phyloP scores from a whole-genome alignment of 78 protist genomes.

The Dictyostelium firmibasis region DNA sequence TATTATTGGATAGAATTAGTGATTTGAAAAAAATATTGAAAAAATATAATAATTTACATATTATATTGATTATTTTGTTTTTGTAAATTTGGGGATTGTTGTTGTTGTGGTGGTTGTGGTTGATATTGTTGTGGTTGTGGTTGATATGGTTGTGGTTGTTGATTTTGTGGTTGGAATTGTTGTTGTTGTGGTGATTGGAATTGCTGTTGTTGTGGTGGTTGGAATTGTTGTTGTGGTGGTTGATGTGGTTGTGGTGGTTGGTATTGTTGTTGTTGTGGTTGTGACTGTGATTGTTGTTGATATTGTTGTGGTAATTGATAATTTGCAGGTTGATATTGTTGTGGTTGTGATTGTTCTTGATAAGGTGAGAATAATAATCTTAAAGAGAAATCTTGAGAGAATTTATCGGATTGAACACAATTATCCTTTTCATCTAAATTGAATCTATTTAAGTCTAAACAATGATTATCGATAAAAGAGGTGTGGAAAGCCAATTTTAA shows the following conservation, averaged over 20 bases:
- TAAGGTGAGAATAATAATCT: conserved; percentile 39
- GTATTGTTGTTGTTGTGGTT: background rate
- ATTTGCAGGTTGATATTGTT: too few species aligned
- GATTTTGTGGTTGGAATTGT: background rate
- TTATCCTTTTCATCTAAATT: conserved; percentile 20
- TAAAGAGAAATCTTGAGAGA: conserved; percentile 26
- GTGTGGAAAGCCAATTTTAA: conserved; percentile 67
- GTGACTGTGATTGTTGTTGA: background rate
- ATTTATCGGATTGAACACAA: background rate
- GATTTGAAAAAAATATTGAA: background rate
- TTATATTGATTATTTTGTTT: background rate
- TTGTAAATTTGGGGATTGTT: background rate
- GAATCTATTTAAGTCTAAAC: conserved; percentile 22
- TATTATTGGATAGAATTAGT: too few species aligned
- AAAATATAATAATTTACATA: background rate
- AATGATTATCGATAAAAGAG: conserved; percentile 38
- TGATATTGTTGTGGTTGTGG: background rate
- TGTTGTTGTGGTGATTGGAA: background rate
- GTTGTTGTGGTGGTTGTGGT: background rate
- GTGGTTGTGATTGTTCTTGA: background rate
- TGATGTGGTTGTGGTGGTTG: background rate
- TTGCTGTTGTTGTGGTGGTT: background rate
- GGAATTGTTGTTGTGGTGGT: background rate
- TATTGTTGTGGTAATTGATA: too few species aligned
- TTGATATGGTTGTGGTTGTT: background rate